These are phyloP conservation scores for Castanea sativa DNA, from an alignment of 306 rosid species.

Conservation along the genomic window DNA sequence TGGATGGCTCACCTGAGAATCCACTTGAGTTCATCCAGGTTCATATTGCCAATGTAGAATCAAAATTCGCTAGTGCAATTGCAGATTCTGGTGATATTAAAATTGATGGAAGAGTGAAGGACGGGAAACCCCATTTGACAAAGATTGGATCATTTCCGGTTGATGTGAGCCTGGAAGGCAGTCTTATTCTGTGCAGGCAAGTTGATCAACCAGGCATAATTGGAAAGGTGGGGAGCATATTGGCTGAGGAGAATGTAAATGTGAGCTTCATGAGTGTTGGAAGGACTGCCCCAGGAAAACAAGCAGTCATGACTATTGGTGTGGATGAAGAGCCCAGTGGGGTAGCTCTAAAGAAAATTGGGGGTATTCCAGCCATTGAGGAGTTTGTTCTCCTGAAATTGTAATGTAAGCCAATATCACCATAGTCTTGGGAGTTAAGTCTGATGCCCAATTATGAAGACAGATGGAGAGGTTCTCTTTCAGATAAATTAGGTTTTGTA, in stretches of 20 bases:
- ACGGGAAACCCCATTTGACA: constrained; percentile 83
- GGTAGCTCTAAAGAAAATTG: constrained; percentile 74
- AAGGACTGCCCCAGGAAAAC: constrained; percentile 93
- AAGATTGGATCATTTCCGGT: constrained; percentile 94
- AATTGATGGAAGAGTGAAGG: constrained; percentile 90
- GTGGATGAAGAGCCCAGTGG: constrained; percentile 85
- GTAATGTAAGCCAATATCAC: constrained; percentile 29
- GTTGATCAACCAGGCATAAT: constrained; percentile 99
- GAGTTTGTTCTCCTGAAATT: constrained; percentile 90
- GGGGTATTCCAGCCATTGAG: constrained; percentile 78
- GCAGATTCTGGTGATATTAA: constrained; percentile 81
- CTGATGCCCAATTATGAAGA: neutral
- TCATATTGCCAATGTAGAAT: constrained; percentile 93
- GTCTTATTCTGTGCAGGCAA: constrained; percentile 88
- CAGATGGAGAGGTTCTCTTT: no score
- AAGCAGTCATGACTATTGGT: constrained; percentile 97
- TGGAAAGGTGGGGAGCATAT: constrained; percentile 77
- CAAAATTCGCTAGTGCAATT: constrained; percentile 89
- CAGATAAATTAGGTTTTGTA: no score
- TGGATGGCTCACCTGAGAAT: constrained; percentile 87
- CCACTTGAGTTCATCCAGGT: constrained; percentile 84
- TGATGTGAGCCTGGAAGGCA: constrained; percentile 94
- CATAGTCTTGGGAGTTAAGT: neutral
- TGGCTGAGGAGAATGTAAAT: constrained; percentile 89
- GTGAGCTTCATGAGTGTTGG: constrained; percentile 99